Base-by-base conservation (phyloP, 78 protist genomes). In the Ministeria vibrans region DNA sequence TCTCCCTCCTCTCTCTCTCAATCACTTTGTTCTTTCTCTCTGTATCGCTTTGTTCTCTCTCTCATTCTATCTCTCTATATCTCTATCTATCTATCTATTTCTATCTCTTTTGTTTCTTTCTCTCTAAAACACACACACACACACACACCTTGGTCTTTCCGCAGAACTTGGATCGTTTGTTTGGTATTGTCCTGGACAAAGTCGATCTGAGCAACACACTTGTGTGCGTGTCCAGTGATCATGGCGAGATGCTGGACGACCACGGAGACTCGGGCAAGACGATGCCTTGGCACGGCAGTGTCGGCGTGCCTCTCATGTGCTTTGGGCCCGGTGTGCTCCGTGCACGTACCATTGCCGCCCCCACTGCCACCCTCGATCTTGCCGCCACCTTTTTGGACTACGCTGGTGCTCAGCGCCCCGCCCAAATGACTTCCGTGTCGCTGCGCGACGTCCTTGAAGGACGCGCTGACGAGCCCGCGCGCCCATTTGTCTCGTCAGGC, bases 211-310 rank as follows among this genome's bases (percentile, higher is more conserved):
- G 22, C 77, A 73, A 73, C 77, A 73, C 77, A 25, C 30, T 73
- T 9, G 23, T 22, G 22, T 73, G 77, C 36, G 39, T 46, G 38
- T 11, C 77, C 36, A 30, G 49, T 34, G 77, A 73, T 55, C 77
- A 73, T 22, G 77, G 77, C 27, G 77, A 73, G 55, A 73, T 73
- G 77, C 20, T 73, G 49, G 11, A 22, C 34, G 77, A 73, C 23
- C 77, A 73, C 20, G 22, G 20, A 25, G 77, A 73, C 55, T 11
- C 28, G 49, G 77, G 77, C 38, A 73, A 73, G 36, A n/a, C 28
- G 30, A 25, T 25, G 55, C 77, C 77, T 13, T 73, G 77, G 77
- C 77, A 73, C 13, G 77, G 77, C 38, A 30, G 49, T 9, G 77
- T 34, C 46, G 13, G 41, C 36, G 77, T 73, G 22, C 77, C 77